Base-by-base conservation (phyloP, 2,329 filamentous ascomycete species). In the Xylariales sp. region DNA sequence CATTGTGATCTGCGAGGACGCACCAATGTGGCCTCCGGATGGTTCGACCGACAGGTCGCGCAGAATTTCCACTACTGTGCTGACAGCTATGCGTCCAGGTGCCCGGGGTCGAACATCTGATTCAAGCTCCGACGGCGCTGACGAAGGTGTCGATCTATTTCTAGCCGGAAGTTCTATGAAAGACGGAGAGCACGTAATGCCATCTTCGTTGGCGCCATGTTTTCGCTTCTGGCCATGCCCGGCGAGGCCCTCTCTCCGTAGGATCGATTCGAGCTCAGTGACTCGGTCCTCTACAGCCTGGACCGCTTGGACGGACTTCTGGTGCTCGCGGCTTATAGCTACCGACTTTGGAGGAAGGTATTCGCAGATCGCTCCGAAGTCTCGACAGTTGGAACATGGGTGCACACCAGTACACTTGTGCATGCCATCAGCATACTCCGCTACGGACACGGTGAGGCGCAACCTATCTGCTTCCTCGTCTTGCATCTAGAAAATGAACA, bases 331-430 rank as follows among this genome's bases (percentile, higher is more conserved):
- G 7, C 58, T 60, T 8, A 64, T 47, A 41, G 62, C 56, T 14
- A 65, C 59, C 25, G 51, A 56, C 48, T 59, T 63, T 11, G 59
- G 56, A 22, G 61, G 49, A 34, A 65, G 31, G 46, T 63, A 65
- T 49, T 64, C 59, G 40, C 55, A 60, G 11, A 51, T 49, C 28
- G 62, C 61, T 3, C 40, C 29, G 25, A 48, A 43, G 25, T 49
- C 47, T 34, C 45, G 24, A 43, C 31, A 39, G 27, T 44, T 47
- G 19, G 40, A 35, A 21, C 40, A 28, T 18, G 16, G 10, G 4
- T 49, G 43, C 11, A 34, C 14, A 12, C 49, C 49, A 32, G 48
- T 49, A 24, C 47, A 51, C 24, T 46, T 45, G 34, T 46, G 19
- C 31, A 9, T 21, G 15, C 11, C 9, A 22, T 33, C 22, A 38